A percentile compares a stretch with the other conserved stretches of the same genome.
Conservation (phyloP, 495 filamentous ascomycete genomes). For the Trichodelitschia bisporula region DNA sequence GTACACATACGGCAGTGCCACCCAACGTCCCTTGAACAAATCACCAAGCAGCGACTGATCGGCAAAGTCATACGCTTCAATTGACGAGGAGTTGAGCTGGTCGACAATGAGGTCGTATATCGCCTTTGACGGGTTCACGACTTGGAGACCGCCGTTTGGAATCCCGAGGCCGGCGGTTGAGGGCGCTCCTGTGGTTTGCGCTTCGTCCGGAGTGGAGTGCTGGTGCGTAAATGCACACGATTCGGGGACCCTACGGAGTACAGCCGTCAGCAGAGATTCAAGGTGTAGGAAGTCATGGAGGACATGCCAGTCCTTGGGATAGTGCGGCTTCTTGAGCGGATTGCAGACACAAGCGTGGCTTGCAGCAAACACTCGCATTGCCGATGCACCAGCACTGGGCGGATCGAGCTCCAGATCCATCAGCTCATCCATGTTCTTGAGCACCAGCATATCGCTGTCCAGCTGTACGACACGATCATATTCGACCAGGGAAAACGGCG, state of each 20-base stretch:
- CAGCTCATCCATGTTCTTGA: slow-evolving; percentile 63
- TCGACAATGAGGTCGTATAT: slow-evolving; percentile 30
- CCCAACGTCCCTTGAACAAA: slow-evolving; percentile 42
- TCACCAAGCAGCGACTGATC: slow-evolving; percentile 52
- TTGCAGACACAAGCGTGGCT: slow-evolving; percentile 67
- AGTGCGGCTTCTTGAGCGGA: slow-evolving; percentile 47
- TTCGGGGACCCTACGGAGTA: slow-evolving; percentile 26
- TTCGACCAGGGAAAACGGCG: slow-evolving; percentile 40
- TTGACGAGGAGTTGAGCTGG: slow-evolving; percentile 20
- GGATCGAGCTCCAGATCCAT: slow-evolving; percentile 54
- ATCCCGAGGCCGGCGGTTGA: slow-evolving; percentile 31
- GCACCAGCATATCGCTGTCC: slow-evolving; percentile 66
- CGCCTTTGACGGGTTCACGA: slow-evolving; percentile 35
- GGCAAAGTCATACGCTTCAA: slow-evolving; percentile 38
- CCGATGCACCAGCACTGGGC: slow-evolving; percentile 21
- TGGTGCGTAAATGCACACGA: slow-evolving; percentile 59
- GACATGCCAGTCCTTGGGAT: slow-evolving; percentile 43
- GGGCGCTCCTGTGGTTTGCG: slow-evolving; percentile 29
- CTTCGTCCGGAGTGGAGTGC: slow-evolving; percentile 28
- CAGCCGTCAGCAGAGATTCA: slow-evolving; percentile 4
- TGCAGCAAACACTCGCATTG: slow-evolving; percentile 40
- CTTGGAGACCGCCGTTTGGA: slow-evolving; percentile 50
- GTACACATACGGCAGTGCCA: slow-evolving; percentile 50
- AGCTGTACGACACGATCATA: slow-evolving; percentile 54
- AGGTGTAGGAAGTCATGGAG: no score